Evolutionary conservation across 2,329 filamentous ascomycete genomes (phyloP).

Genomic region (Exophiala lecanii-corni): DNA sequence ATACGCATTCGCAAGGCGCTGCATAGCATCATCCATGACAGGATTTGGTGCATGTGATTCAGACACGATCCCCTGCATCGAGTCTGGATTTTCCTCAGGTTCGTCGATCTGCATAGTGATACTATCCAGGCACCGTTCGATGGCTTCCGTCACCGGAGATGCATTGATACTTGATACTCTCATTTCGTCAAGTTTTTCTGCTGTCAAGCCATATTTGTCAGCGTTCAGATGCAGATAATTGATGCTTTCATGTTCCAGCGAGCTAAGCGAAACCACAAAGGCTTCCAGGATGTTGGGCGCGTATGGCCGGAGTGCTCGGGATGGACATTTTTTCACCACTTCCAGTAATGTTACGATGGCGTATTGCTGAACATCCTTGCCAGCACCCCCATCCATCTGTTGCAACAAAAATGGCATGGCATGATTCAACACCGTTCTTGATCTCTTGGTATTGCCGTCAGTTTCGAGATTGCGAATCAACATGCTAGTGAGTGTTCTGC

Average conservation of each 20-base stretch:
- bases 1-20: constrained; percentile 70
- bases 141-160: constrained; percentile 87
- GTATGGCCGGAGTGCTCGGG: constrained; percentile 72
- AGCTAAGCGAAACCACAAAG: constrained; percentile 75
- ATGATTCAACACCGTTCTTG: constrained; percentile 74
- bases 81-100: constrained; percentile 7
- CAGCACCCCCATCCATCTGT: constrained; percentile 72
- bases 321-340: constrained; percentile 79
- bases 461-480: constrained; percentile 82
- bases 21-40: constrained; percentile 64
- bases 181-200: constrained; percentile 85
- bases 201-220: constrained; percentile 74
- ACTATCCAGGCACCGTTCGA: constrained; percentile 81
- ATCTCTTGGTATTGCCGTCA: constrained; percentile 59
- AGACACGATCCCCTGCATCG: constrained; percentile 19
- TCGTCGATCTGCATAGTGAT: constrained; percentile 61
- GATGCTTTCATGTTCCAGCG: constrained; percentile 80
- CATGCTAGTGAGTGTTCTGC: constrained; percentile 76
- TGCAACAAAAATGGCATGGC: constrained; percentile 89
- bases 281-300: constrained; percentile 76
- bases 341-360: constrained; percentile 78
- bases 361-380: constrained; percentile 81
- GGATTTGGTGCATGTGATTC: constrained; percentile 1
- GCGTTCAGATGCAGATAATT: constrained; percentile 92
- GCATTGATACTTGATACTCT: constrained; percentile 74